These are phyloP conservation scores for Penicillium manginii DNA, from an alignment of 495 filamentous ascomycete genomes.

Conservation along the genomic window DNA sequence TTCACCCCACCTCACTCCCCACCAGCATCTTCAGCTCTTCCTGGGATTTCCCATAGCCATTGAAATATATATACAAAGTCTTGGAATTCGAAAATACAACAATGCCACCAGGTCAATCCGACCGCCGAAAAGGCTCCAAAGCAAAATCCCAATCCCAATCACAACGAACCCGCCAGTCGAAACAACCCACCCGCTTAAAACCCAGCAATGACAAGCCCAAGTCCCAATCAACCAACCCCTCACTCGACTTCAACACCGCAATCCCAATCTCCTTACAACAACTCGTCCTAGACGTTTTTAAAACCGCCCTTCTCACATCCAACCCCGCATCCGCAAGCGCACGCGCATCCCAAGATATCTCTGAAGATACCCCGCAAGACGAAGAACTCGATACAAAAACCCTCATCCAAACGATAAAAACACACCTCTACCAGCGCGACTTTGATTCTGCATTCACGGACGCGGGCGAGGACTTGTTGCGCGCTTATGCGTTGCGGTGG, in stretches of 20 bases:
- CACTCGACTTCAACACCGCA: slow-evolving; percentile 33
- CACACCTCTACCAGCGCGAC: slow-evolving; percentile 81
- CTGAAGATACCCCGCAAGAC: slow-evolving; percentile 13
- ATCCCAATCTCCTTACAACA: slow-evolving; percentile 66
- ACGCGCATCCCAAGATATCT: slow-evolving; percentile 12
- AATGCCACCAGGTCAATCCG: slow-evolving; percentile 11
- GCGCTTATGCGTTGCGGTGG: slow-evolving; percentile 86
- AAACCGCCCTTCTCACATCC: slow-evolving; percentile 52
- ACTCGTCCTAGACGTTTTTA: slow-evolving; percentile 76
- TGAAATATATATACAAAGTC: neutral
- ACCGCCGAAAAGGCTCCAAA: slow-evolving; percentile 15
- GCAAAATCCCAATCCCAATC: slow-evolving; percentile 6
- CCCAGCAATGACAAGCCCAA: slow-evolving; percentile 6
- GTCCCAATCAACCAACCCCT: neutral
- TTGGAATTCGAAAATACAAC: neutral
- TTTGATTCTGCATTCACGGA: slow-evolving; percentile 75
- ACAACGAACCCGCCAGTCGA: slow-evolving; percentile 13
- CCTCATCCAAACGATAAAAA: slow-evolving; percentile 78
- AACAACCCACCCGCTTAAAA: slow-evolving; percentile 23
- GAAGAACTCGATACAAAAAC: slow-evolving; percentile 46
- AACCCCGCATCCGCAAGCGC: slow-evolving; percentile 14
- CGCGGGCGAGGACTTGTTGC: slow-evolving; percentile 63
- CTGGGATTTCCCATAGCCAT: neutral
- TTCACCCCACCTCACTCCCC: slow-evolving; percentile 6
- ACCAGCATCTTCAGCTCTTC: too few species aligned